Percentiles rank a stretch among this genome's conserved stretches.
phyloP scores from a whole-genome alignment of 352 stramenopile genomes.

The Phytophthora sansomeana region DNA sequence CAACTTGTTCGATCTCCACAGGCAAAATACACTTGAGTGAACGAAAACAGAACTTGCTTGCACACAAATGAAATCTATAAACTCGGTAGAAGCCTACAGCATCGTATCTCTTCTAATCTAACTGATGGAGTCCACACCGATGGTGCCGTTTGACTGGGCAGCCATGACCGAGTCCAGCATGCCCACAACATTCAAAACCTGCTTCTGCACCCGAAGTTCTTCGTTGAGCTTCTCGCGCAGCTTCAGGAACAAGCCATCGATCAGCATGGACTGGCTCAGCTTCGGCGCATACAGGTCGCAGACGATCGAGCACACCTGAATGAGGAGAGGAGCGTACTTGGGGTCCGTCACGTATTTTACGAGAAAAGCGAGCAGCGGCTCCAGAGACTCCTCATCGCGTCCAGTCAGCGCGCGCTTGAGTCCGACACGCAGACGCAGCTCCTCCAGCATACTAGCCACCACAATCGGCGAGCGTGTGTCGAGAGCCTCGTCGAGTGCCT shows the following conservation, averaged over 20 bases:
- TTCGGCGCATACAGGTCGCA: constrained; percentile 95
- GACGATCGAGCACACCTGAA: constrained; percentile 93
- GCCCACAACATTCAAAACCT: constrained; percentile 86
- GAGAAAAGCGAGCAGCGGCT: constrained; percentile 95
- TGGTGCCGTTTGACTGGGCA: constrained; percentile 74
- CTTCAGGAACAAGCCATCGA: constrained; percentile 96
- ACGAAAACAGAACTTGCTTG: constrained; percentile 14
- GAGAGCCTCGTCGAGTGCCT: constrained; percentile 95
- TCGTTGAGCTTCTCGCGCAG: constrained; percentile 87
- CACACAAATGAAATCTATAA: constrained; percentile 39
- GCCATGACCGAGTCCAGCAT: constrained; percentile 93
- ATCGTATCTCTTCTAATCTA: constrained; percentile 48
- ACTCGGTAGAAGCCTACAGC: constrained; percentile 25
- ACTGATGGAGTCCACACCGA: constrained; percentile 39
- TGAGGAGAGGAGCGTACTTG: constrained; percentile 92
- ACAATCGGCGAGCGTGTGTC: constrained; percentile 90
- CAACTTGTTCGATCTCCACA: not conserved
- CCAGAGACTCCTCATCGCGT: constrained; percentile 94
- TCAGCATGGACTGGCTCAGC: constrained; percentile 90
- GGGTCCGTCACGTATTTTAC: constrained; percentile 96
- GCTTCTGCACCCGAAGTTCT: constrained; percentile 87
- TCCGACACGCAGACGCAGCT: constrained; percentile 93
- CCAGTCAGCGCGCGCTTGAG: constrained; percentile 91
- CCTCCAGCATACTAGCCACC: constrained; percentile 95
- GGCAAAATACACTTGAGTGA: constrained; percentile 4